Percentiles rank a stretch among this genome's conserved stretches.
phyloP scores from a whole-genome alignment of 805 yeast genomes.

The Saturnispora kantuleensis region DNA sequence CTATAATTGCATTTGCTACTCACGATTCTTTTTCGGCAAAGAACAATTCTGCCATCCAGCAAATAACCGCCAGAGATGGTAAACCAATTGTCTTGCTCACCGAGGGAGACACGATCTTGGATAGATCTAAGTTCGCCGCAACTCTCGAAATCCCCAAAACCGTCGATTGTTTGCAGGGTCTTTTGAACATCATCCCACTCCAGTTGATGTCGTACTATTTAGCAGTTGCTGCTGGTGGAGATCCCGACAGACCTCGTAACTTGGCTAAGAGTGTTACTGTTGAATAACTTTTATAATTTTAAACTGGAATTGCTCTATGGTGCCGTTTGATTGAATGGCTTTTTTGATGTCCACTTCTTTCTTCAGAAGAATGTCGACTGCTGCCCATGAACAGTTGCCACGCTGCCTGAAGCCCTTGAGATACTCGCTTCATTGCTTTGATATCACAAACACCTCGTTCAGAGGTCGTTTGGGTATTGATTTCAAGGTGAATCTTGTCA shows the following conservation, averaged over 20 bases:
- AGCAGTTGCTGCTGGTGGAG: slow-evolving; percentile 89
- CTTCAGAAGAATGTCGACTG: slow-evolving; percentile 9
- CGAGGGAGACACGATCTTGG: slow-evolving; percentile 61
- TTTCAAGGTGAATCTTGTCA: slow-evolving; percentile 33
- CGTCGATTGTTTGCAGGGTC: slow-evolving; percentile 95
- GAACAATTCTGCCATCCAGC: slow-evolving; percentile 90
- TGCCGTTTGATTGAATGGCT: neutral
- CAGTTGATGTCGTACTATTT: slow-evolving; percentile 96
- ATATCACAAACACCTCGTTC: slow-evolving; percentile 46
- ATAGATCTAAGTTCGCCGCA: slow-evolving; percentile 46
- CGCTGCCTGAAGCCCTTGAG: slow-evolving; percentile 57
- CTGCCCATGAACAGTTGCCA: slow-evolving; percentile 40
- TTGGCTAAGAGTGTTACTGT: slow-evolving; percentile 98
- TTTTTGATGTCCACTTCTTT: neutral
- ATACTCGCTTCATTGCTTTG: slow-evolving; percentile 52
- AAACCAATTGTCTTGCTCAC: slow-evolving; percentile 90
- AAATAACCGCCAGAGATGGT: slow-evolving; percentile 95
- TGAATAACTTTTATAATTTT: slow-evolving; percentile 38
- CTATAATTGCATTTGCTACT: slow-evolving; percentile 93
- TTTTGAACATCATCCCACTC: slow-evolving; percentile 85
- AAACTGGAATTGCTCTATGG: neutral
- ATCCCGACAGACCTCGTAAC: slow-evolving; percentile 98
- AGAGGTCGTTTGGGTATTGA: slow-evolving; percentile 39
- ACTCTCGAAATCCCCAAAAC: slow-evolving; percentile 88
- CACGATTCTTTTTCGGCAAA: slow-evolving; percentile 94